Evolutionary conservation across 352 stramenopile species (phyloP).

Genomic region (Phytophthora litchii): DNA sequence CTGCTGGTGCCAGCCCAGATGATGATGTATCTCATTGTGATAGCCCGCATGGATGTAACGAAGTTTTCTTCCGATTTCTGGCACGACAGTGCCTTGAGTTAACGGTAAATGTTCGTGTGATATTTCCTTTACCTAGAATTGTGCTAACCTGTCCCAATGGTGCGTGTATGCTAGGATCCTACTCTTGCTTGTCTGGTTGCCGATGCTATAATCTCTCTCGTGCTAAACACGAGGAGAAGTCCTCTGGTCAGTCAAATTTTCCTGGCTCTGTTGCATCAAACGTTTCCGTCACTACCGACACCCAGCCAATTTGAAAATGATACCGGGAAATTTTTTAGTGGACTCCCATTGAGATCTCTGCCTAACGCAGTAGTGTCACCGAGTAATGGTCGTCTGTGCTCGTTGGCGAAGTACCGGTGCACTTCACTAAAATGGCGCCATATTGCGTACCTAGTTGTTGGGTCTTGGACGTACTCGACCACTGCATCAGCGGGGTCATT

Average conservation of each 20-base stretch:
- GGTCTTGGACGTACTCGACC: slow-evolving; percentile 53
- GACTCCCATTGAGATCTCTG: slow-evolving; percentile 38
- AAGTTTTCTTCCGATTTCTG: slow-evolving; percentile 56
- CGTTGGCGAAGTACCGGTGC: slow-evolving; percentile 55
- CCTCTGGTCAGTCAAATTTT: slow-evolving; percentile 54
- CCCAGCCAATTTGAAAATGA: slow-evolving; percentile 22
- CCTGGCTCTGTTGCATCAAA: slow-evolving; percentile 62
- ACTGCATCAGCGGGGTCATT: slow-evolving; percentile 34
- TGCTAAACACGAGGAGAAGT: slow-evolving; percentile 50
- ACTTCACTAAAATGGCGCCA: slow-evolving; percentile 50
- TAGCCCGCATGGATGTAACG: slow-evolving; percentile 20
- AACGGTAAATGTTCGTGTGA: slow-evolving; percentile 36
- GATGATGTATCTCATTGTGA: slow-evolving; percentile 20
- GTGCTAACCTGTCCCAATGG: slow-evolving; percentile 7
- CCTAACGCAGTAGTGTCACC: slow-evolving; percentile 40
- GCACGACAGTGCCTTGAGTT: slow-evolving; percentile 52
- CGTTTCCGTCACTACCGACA: slow-evolving; percentile 39
- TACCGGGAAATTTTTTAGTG: slow-evolving; percentile 21
- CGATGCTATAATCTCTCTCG: slow-evolving; percentile 46
- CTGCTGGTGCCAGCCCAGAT: slow-evolving; percentile 23
- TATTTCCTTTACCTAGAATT: not conserved
- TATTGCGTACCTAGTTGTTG: slow-evolving; percentile 61
- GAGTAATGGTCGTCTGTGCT: slow-evolving; percentile 39
- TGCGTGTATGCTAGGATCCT: slow-evolving; percentile 41
- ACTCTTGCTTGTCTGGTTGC: slow-evolving; percentile 51